A percentile compares a stretch with the other conserved stretches of the same genome.
These are phyloP conservation scores for Monilinia fructigena DNA, from an alignment of 2,329 filamentous ascomycete genomes.

Conservation along the genomic window DNA sequence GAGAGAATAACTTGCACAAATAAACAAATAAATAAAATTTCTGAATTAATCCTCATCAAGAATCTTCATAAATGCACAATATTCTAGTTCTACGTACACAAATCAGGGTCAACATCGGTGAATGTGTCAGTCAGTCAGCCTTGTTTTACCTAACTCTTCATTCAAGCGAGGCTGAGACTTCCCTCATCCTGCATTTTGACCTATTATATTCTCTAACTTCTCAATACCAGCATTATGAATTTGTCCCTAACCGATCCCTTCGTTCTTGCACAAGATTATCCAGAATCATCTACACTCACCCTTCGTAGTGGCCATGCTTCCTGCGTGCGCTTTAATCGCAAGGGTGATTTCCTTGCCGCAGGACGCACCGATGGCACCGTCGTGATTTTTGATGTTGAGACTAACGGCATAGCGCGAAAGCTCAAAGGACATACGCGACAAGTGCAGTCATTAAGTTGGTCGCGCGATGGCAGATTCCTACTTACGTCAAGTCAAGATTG, in stretches of 20 bases:
- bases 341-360: conserved; percentile 90
- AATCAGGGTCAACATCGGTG: not conserved
- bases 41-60: not conserved
- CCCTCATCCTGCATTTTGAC: conserved; percentile 7
- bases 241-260: conserved; percentile 70
- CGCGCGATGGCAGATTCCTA: conserved; percentile 83
- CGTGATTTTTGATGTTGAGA: conserved; percentile 95
- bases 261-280: conserved; percentile 75
- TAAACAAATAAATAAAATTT: not conserved
- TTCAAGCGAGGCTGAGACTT: conserved; percentile 10
- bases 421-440: conserved; percentile 89
- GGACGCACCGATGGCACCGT: conserved; percentile 93
- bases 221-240: conserved; percentile 55
- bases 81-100: not conserved
- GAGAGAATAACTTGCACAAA: not conserved
- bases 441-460: conserved; percentile 95
- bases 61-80: not conserved
- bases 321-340: conserved; percentile 83
- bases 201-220: not conserved
- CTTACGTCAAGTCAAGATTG: conserved; percentile 93
- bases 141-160: not conserved
- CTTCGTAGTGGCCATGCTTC: conserved; percentile 71
- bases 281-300: conserved; percentile 83
- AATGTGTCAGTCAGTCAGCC: not conserved
- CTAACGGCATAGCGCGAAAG: conserved; percentile 93